Evolutionary conservation across 306 rosid species (phyloP).

Genomic region (Coriaria nepalensis): DNA sequence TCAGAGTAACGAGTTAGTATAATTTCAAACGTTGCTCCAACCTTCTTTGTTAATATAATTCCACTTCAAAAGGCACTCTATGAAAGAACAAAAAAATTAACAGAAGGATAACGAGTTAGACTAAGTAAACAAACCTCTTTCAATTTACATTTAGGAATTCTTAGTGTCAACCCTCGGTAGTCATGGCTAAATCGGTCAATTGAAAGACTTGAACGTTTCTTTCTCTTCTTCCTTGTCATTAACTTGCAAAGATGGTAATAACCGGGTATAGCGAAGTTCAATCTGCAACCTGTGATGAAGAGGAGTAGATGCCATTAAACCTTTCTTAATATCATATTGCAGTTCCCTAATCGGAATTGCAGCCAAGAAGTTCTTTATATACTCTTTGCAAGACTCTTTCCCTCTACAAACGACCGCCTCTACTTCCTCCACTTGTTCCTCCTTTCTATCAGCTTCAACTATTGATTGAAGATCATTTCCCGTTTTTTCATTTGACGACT

Average conservation of each 20-base stretch:
- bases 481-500: slow-evolving; percentile 42
- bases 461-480: slow-evolving; percentile 15
- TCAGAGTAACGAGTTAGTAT: no score
- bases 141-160: slow-evolving; percentile 26
- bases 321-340: slow-evolving; percentile 91
- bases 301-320: slow-evolving; percentile 67
- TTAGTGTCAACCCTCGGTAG: neutral
- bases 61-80: slow-evolving; percentile 26
- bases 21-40: no score
- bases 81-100: slow-evolving; percentile 15
- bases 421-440: slow-evolving; percentile 35
- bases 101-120: slow-evolving; percentile 34
- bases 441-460: slow-evolving; percentile 24
- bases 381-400: slow-evolving; percentile 92
- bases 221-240: slow-evolving; percentile 24
- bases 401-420: slow-evolving; percentile 61
- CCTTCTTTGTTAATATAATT: slow-evolving; percentile 35
- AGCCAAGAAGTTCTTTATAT: slow-evolving; percentile 94
- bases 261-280: slow-evolving; percentile 72
- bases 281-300: slow-evolving; percentile 91
- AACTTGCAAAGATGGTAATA: slow-evolving; percentile 19
- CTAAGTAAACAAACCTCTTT: slow-evolving; percentile 30
- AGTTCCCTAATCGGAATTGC: slow-evolving; percentile 90
- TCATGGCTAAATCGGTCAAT: no score
- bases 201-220: slow-evolving; percentile 22